A percentile compares a stretch with the other conserved stretches of the same genome.
phyloP scores from a whole-genome alignment of 768 basidiomycete genomes.

The Leccinum obscurum region DNA sequence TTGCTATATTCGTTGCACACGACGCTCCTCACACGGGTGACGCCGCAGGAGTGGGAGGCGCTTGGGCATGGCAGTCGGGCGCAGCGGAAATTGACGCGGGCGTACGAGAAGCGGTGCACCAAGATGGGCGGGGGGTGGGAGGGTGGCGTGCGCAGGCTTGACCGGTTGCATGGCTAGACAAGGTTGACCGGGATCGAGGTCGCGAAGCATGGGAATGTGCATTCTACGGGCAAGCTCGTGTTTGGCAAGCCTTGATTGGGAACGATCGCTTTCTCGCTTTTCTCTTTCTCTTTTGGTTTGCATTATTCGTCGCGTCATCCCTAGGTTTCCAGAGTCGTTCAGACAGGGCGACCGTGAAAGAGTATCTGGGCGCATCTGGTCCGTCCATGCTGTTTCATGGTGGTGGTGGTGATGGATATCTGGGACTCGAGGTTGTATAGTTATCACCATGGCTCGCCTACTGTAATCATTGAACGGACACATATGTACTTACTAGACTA shows the following conservation, averaged over 20 bases:
- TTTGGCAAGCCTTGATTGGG: slow-evolving; percentile 42
- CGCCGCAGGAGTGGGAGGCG: slow-evolving; percentile 63
- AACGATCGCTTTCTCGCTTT: not conserved
- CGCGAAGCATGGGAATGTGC: slow-evolving; percentile 42
- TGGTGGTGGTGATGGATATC: not conserved
- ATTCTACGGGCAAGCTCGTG: slow-evolving; percentile 47
- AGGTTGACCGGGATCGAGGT: slow-evolving; percentile 23
- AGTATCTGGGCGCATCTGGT: not conserved
- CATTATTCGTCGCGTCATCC: not conserved
- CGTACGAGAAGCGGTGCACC: slow-evolving; percentile 37
- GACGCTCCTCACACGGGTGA: slow-evolving; percentile 55
- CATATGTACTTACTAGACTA: not conserved
- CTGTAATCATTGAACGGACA: not conserved
- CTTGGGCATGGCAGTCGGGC: slow-evolving; percentile 55
- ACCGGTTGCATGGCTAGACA: too few relatives aligned
- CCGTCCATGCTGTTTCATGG: not conserved
- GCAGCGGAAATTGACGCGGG: slow-evolving; percentile 60
- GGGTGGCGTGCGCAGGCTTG: too few relatives aligned
- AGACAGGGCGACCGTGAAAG: not conserved
- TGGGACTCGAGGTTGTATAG: not conserved
- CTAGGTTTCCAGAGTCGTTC: not conserved
- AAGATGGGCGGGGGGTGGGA: too few relatives aligned
- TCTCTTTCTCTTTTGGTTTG: not conserved
- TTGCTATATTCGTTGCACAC: slow-evolving; percentile 60
- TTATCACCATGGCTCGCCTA: not conserved